These are phyloP conservation scores for Ochetophila trinervis DNA, from an alignment of 306 rosid genomes.

Conservation along the genomic window DNA sequence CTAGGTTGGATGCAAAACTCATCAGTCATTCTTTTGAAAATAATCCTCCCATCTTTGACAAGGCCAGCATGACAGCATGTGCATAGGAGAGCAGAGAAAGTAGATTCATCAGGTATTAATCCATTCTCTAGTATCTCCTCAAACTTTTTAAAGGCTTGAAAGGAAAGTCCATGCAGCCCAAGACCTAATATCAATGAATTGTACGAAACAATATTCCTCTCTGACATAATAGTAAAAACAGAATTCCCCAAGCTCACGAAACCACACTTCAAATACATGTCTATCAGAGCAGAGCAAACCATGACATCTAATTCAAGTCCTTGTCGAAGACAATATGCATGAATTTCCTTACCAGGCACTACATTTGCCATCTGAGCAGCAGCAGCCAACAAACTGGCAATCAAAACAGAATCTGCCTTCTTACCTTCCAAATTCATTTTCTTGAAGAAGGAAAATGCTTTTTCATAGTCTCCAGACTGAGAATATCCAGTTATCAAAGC, in stretches of 20 bases:
- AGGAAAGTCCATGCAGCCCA: constrained; percentile 76
- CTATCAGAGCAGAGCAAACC: constrained; percentile 75
- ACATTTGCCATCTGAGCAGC: constrained; percentile 53
- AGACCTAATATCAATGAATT: constrained; percentile 70
- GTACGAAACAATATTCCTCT: constrained; percentile 59
- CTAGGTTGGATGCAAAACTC: constrained; percentile 53
- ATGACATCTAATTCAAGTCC: constrained; percentile 62
- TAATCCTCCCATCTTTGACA: constrained; percentile 53
- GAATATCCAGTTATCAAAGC: constrained; percentile 77
- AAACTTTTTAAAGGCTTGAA: constrained; percentile 56
- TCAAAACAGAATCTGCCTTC: constrained; percentile 68
- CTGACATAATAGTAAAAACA: constrained; percentile 54
- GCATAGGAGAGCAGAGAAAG: constrained; percentile 81
- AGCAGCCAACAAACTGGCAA: constrained; percentile 70
- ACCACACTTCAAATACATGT: constrained; percentile 84
- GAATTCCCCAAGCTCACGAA: constrained; percentile 50
- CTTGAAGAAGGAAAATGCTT: constrained; percentile 52
- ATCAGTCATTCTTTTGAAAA: constrained; percentile 63
- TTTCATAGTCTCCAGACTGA: constrained; percentile 53
- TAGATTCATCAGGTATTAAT: constrained; percentile 63
- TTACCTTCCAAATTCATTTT: constrained; percentile 43
- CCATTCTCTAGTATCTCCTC: constrained; percentile 45
- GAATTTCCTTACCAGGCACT: constrained; percentile 59
- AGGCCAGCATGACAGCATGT: constrained; percentile 87
- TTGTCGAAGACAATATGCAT: constrained; percentile 65